phyloP scores from a whole-genome alignment of 768 basidiomycete species.

The Xerocomellus amylosporus region DNA sequence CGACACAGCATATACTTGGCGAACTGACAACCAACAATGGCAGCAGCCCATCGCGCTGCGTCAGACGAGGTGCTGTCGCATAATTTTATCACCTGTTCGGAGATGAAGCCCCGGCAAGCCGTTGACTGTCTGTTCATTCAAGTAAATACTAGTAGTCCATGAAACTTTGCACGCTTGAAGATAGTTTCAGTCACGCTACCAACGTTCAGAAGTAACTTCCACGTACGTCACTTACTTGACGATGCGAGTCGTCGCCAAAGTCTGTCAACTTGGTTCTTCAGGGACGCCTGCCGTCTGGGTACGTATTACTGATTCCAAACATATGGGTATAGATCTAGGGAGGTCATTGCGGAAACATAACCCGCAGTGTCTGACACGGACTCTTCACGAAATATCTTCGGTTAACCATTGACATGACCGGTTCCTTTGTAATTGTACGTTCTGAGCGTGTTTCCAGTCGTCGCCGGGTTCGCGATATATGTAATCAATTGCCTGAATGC shows the following conservation, averaged over 20 bases:
- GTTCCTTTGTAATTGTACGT: too few species aligned
- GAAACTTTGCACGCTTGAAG: conserved; percentile 5
- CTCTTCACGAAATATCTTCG: not conserved
- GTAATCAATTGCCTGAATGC: not conserved
- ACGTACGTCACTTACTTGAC: conserved; percentile 8
- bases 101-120: not conserved
- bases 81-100: not conserved
- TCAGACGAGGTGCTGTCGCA: conserved; percentile 7
- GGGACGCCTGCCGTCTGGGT: not conserved
- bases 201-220: not conserved
- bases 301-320: too few species aligned
- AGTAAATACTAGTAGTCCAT: conserved; percentile 8
- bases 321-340: not conserved
- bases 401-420: not conserved
- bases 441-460: not conserved
- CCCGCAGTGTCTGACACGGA: not conserved
- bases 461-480: too few species aligned
- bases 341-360: not conserved
- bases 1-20: not conserved
- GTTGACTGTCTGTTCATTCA: not conserved
- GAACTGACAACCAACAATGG: conserved; percentile 6
- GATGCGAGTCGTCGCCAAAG: conserved; percentile 1
- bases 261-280: not conserved
- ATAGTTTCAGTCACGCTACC: not conserved
- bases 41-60: not conserved